Percentiles rank a stretch among this genome's conserved stretches.
phyloP scores from a whole-genome alignment of 805 yeast genomes.

The Zygoascus bituminiphila region DNA sequence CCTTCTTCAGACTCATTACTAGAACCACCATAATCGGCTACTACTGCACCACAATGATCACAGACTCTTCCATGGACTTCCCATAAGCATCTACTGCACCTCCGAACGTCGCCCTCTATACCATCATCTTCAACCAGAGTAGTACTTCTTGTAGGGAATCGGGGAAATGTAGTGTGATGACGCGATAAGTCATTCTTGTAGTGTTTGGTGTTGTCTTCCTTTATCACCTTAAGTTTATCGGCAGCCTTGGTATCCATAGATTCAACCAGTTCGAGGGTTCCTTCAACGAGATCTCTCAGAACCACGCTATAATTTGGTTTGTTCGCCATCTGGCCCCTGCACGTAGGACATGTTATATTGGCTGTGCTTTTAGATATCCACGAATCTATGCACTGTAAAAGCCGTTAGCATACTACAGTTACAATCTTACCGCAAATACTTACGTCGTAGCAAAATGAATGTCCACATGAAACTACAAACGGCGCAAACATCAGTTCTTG shows the following conservation, averaged over 20 bases:
- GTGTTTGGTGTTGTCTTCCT: slow-evolving; percentile 6
- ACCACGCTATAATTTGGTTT: slow-evolving; percentile 12
- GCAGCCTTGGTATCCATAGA: slow-evolving; percentile 1
- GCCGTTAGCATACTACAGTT: too few species aligned
- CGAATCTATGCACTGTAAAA: slow-evolving; percentile 20
- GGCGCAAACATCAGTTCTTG: slow-evolving; percentile 56
- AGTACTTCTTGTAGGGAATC: slow-evolving; percentile 33
- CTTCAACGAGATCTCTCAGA: slow-evolving; percentile 2
- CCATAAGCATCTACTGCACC: slow-evolving; percentile 65
- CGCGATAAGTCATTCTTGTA: slow-evolving; percentile 27
- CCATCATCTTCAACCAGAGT: slow-evolving; percentile 38
- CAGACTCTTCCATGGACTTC: slow-evolving; percentile 55
- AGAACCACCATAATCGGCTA: slow-evolving; percentile 7
- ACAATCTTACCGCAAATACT: background rate
- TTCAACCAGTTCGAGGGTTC: slow-evolving; percentile 3
- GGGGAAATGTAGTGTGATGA: slow-evolving; percentile 35
- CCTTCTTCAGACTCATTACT: slow-evolving; percentile 11
- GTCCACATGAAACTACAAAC: slow-evolving; percentile 51
- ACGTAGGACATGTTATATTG: slow-evolving; percentile 18
- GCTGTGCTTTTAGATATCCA: slow-evolving; percentile 22
- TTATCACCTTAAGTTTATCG: slow-evolving; percentile 3
- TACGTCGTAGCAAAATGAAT: slow-evolving; percentile 50
- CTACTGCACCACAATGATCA: slow-evolving; percentile 41
- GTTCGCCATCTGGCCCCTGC: slow-evolving; percentile 13
- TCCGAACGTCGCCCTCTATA: slow-evolving; percentile 52